A percentile compares a stretch with the other conserved stretches of the same genome.
These are phyloP conservation scores for Echinochloa phyllopogon DNA, from an alignment of 176 grass and related monocot species.

Conservation along the genomic window DNA sequence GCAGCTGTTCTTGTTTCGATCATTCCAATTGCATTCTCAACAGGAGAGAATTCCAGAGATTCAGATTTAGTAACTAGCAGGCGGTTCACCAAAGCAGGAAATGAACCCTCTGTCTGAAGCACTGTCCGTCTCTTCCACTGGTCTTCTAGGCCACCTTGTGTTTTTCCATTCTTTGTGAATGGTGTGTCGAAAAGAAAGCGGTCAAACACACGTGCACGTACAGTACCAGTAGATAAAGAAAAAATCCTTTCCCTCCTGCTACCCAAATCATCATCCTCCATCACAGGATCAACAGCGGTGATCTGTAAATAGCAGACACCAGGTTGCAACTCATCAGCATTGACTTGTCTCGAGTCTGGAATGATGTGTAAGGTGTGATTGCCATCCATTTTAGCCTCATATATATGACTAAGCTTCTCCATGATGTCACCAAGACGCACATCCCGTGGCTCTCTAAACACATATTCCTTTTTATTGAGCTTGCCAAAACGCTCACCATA, in stretches of 20 bases:
- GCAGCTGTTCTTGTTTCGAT: conserved; percentile 97
- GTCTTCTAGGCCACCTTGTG: conserved; percentile 92
- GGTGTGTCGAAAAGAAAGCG: conserved; percentile 94
- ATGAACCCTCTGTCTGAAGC: conserved; percentile 88
- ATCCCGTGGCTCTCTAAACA: conserved; percentile 88
- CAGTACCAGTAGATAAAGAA: conserved; percentile 79
- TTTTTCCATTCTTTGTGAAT: conserved; percentile 99
- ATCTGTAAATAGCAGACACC: conserved; percentile 95
- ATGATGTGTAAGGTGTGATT: conserved; percentile 93
- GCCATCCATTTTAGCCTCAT: conserved; percentile 91
- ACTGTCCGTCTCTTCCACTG: conserved; percentile 99
- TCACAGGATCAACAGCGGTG: conserved; percentile 98
- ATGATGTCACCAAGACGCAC: conserved; percentile 98
- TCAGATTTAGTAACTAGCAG: conserved; percentile 88
- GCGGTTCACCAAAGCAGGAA: conserved; percentile 93
- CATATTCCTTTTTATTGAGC: conserved; percentile 89
- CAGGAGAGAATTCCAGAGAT: conserved; percentile 95
- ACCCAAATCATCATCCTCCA: conserved; percentile 96
- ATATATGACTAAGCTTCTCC: conserved; percentile 95
- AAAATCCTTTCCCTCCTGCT: conserved; percentile 98
- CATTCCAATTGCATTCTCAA: conserved; percentile 99
- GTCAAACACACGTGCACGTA: conserved; percentile 91
- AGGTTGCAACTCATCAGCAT: conserved; percentile 90
- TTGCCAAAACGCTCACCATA: conserved; percentile 93
- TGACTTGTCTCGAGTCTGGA: conserved; percentile 98